These are phyloP conservation scores for Lachnum nothofagi DNA, from an alignment of 2,329 filamentous ascomycete species.

Conservation along the genomic window DNA sequence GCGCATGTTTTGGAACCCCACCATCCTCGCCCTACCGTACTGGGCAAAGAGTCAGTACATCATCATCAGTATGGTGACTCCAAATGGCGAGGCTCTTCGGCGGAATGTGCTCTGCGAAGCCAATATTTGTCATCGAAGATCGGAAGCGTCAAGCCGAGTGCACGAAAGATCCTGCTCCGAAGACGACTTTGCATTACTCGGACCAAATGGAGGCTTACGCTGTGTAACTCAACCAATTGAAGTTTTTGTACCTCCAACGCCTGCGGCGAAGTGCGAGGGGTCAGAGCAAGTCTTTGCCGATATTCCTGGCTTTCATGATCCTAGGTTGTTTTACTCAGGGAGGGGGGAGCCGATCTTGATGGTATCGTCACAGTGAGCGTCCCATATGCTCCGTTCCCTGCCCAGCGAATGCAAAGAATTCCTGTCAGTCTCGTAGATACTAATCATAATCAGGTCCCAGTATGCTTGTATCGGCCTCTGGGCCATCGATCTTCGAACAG, in stretches of 20 bases:
- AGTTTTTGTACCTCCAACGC: slow-evolving; percentile 36
- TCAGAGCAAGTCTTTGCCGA: slow-evolving; percentile 32
- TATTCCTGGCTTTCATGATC: slow-evolving; percentile 39
- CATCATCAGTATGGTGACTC: slow-evolving; percentile 34
- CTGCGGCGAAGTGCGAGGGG: slow-evolving; percentile 34
- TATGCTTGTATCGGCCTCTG: slow-evolving; percentile 27
- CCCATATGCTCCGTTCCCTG: too few relatives aligned
- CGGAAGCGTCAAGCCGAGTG: slow-evolving; percentile 4
- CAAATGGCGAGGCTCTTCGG: slow-evolving; percentile 33
- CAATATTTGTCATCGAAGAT: slow-evolving; percentile 32
- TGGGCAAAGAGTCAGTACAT: slow-evolving; percentile 37
- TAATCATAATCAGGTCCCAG: slow-evolving; percentile 15
- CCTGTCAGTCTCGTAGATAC: neutral
- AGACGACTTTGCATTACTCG: slow-evolving; percentile 32
- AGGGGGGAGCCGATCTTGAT: slow-evolving; percentile 37
- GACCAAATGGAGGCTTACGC: slow-evolving; percentile 32
- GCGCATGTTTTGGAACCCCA: slow-evolving; percentile 36
- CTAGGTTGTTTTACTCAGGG: slow-evolving; percentile 37
- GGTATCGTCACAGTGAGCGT: slow-evolving; percentile 34
- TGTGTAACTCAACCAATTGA: slow-evolving; percentile 31
- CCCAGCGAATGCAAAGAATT: too few relatives aligned
- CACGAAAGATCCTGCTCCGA: slow-evolving; percentile 30
- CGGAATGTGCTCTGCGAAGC: slow-evolving; percentile 38
- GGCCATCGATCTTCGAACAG: slow-evolving; percentile 22
- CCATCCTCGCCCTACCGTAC: slow-evolving; percentile 36